phyloP scores from a whole-genome alignment of 2,329 filamentous ascomycete genomes.

The Cyphellophora europaea region DNA sequence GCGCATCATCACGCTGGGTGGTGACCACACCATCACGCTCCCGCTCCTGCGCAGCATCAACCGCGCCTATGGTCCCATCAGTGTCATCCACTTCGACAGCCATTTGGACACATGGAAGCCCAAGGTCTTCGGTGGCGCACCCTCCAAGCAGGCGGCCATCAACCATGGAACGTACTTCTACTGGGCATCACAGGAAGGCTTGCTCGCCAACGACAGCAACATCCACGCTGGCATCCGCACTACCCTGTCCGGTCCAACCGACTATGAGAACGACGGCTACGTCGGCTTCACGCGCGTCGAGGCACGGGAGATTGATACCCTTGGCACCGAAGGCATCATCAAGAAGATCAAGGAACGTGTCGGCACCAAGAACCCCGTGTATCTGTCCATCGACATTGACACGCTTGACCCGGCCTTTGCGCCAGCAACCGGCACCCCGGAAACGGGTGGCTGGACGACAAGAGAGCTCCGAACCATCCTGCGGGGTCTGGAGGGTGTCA shows the following conservation, averaged over 20 bases:
- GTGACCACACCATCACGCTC: slow-evolving; percentile 35
- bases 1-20: slow-evolving; percentile 63
- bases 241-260: slow-evolving; percentile 65
- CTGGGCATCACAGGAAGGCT: slow-evolving; percentile 67
- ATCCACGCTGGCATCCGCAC: slow-evolving; percentile 84
- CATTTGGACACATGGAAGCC: slow-evolving; percentile 62
- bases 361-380: slow-evolving; percentile 63
- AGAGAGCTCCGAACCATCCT: slow-evolving; percentile 50
- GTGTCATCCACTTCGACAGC: slow-evolving; percentile 55
- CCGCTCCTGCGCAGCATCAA: slow-evolving; percentile 48
- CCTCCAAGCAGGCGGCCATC: slow-evolving; percentile 64
- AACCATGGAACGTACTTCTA: slow-evolving; percentile 90
- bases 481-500: slow-evolving; percentile 48
- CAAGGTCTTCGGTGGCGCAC: slow-evolving; percentile 77
- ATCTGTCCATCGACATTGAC: slow-evolving; percentile 79
- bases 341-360: slow-evolving; percentile 67
- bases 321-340: slow-evolving; percentile 65
- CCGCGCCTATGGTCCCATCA: slow-evolving; percentile 59
- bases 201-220: slow-evolving; percentile 72
- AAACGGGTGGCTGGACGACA: slow-evolving; percentile 54
- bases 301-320: slow-evolving; percentile 60
- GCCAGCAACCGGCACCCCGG: slow-evolving; percentile 48
- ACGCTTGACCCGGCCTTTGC: slow-evolving; percentile 70
- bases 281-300: slow-evolving; percentile 77
- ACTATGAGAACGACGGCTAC: slow-evolving; percentile 80